phyloP scores from a whole-genome alignment of 352 stramenopile species.

The Lagenidium giganteum region DNA sequence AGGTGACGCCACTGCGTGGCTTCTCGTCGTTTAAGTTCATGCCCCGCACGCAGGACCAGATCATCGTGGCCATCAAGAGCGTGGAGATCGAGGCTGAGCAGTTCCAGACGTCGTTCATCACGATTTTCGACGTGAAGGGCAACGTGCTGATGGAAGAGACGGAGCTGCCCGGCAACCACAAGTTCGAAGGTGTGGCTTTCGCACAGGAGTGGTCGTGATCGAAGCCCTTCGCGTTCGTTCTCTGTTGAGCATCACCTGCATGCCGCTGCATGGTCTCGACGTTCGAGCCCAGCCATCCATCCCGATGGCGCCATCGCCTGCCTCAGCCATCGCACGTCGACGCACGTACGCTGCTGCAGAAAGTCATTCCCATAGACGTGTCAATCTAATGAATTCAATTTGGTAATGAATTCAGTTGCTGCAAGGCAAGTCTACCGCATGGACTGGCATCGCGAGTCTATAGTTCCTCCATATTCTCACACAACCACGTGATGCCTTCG shows the following conservation, averaged over 20 bases:
- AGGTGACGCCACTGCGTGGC: constrained; percentile 71
- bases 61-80: constrained; percentile 91
- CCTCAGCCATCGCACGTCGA: too few species aligned
- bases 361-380: too few species aligned
- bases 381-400: too few species aligned
- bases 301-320: too few species aligned
- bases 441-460: too few species aligned
- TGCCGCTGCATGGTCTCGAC: background rate
- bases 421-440: too few species aligned
- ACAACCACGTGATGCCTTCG: constrained; percentile 59
- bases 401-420: too few species aligned
- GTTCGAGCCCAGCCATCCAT: constrained; percentile 4
- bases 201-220: constrained; percentile 57
- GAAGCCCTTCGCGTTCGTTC: too few species aligned
- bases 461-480: constrained; percentile 48
- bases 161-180: constrained; percentile 77
- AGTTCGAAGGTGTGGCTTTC: constrained; percentile 91
- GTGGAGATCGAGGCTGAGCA: constrained; percentile 84
- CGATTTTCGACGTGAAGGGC: constrained; percentile 85
- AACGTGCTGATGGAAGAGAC: constrained; percentile 85
- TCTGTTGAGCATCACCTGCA: too few species aligned
- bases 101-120: constrained; percentile 87
- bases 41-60: constrained; percentile 69
- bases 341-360: too few species aligned
- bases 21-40: constrained; percentile 94